Conservation (phyloP, 352 stramenopile species). For the Thalassiosira livingstoniorum region DNA sequence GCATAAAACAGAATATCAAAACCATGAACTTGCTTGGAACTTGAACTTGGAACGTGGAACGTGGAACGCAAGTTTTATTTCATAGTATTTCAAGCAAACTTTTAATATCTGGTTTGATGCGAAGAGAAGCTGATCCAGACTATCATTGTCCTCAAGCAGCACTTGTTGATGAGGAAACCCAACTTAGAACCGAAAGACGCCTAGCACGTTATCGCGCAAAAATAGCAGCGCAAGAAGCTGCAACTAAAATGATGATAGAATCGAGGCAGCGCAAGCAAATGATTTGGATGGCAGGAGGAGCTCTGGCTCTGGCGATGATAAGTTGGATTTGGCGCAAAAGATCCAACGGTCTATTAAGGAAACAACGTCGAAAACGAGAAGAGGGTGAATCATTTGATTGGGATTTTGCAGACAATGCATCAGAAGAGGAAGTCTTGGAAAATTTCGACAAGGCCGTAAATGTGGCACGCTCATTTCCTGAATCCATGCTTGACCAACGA, state of each 20-base stretch:
- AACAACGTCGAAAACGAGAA: not conserved
- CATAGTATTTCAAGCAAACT: no score
- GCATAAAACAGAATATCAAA: no score
- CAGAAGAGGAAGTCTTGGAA: conserved; percentile 31
- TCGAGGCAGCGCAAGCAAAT: not conserved
- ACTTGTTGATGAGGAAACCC: conserved; percentile 9
- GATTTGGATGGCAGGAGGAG: not conserved
- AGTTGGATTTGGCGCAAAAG: not conserved
- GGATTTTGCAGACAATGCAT: conserved; percentile 10
- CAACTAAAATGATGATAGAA: no score
- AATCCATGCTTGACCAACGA: conserved; percentile 41
- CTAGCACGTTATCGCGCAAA: not conserved
- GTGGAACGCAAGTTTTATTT: no score
- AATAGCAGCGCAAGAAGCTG: no score
- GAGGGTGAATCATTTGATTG: not conserved
- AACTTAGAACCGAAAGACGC: conserved; percentile 6
- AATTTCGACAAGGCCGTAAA: conserved; percentile 46
- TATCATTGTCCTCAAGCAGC: conserved; percentile 22
- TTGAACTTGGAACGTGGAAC: no score
- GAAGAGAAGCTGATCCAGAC: conserved; percentile 7
- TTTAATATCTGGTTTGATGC: no score
- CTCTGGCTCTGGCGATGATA: not conserved
- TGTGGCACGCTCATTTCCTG: conserved; percentile 25
- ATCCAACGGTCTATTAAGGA: not conserved
- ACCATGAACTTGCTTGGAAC: no score